Evolutionary conservation across 805 yeast genomes (phyloP).

Genomic region (Candida coquimbonensis): DNA sequence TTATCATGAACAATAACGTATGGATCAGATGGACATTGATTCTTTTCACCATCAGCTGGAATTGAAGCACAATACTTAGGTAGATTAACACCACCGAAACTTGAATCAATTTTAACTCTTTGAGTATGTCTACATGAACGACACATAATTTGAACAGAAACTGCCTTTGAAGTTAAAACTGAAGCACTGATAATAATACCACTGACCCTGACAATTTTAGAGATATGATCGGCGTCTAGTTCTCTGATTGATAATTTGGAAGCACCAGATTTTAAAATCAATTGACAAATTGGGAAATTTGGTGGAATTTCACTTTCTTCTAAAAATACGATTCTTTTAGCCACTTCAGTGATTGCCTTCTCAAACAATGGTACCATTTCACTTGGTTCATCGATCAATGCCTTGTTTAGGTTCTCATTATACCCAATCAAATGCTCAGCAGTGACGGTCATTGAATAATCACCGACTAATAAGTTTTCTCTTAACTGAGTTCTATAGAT

Average conservation of each 20-base stretch:
- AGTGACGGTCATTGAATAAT: slow-evolving; percentile 66
- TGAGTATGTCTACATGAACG: slow-evolving; percentile 79
- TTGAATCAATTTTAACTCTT: slow-evolving; percentile 52
- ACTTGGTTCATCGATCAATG: slow-evolving; percentile 76
- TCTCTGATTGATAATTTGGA: slow-evolving; percentile 69
- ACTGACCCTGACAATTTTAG: slow-evolving; percentile 83
- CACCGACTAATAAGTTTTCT: slow-evolving; percentile 73
- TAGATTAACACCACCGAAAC: slow-evolving; percentile 62
- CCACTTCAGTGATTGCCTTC: slow-evolving; percentile 76
- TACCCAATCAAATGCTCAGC: slow-evolving; percentile 80
- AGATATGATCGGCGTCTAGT: slow-evolving; percentile 78
- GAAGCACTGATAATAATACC: slow-evolving; percentile 93
- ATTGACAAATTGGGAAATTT: slow-evolving; percentile 75
- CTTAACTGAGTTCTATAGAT: slow-evolving; percentile 87
- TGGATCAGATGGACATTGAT: slow-evolving; percentile 84
- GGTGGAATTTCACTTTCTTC: slow-evolving; percentile 40
- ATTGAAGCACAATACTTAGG: slow-evolving; percentile 64
- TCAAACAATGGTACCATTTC: slow-evolving; percentile 86
- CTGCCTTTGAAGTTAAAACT: slow-evolving; percentile 81
- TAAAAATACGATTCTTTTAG: slow-evolving; percentile 51
- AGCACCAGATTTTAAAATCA: slow-evolving; percentile 68
- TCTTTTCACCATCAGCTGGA: slow-evolving; percentile 42
- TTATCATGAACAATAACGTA: slow-evolving; percentile 90
- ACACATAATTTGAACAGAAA: slow-evolving; percentile 77
- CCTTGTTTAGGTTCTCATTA: slow-evolving; percentile 84